Evolutionary conservation across 208 protist genomes (phyloP).

Genomic region (Trypanosoma grayi): DNA sequence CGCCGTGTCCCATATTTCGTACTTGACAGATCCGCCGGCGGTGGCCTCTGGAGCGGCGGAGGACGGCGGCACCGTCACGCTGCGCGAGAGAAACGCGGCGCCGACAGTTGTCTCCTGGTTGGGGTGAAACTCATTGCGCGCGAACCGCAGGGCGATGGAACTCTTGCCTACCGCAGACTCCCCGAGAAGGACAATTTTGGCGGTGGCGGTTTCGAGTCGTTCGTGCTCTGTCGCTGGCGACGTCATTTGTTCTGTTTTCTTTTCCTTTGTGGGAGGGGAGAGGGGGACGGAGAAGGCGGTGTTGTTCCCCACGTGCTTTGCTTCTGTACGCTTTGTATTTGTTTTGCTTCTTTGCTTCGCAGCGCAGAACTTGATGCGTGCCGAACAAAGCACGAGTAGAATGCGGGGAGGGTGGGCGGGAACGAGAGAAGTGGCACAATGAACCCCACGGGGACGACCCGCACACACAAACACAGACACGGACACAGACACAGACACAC

Average conservation of each 20-base stretch:
- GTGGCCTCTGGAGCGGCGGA: conserved; percentile 20
- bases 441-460: no score
- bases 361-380: neutral
- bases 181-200: conserved; percentile 90
- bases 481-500: no score
- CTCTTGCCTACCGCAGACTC: conserved; percentile 90
- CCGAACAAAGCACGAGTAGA: no score
- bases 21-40: conserved; percentile 38
- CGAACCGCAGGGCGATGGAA: conserved; percentile 84
- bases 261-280: neutral
- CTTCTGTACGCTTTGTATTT: neutral
- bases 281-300: neutral
- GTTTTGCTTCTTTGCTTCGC: neutral
- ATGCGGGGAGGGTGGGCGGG: neutral
- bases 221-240: neutral
- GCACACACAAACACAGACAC: no score
- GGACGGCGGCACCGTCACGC: conserved; percentile 54
- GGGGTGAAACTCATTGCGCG: conserved; percentile 75
- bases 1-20: conserved; percentile 92
- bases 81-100: conserved; percentile 84
- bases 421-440: no score
- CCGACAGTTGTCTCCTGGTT: conserved; percentile 89
- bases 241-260: conserved; percentile 3
- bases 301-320: neutral
- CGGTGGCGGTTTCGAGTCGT: conserved; percentile 34